Evolutionary conservation across 352 stramenopile species (phyloP).

Genomic region (Phytophthora constricta): DNA sequence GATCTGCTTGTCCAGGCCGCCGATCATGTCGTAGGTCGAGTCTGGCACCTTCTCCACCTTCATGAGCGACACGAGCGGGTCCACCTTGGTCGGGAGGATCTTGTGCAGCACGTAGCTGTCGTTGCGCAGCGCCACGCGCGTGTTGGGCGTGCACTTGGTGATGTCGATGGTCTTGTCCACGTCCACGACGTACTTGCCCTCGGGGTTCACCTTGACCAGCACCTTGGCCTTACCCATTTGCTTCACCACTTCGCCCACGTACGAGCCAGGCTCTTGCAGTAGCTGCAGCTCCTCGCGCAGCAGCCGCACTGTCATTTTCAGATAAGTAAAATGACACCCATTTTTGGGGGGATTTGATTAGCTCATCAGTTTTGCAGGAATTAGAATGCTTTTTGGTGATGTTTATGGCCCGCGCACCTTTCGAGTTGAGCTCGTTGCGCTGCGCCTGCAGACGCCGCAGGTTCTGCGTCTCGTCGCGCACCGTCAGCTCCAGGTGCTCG

Average conservation of each 20-base stretch:
- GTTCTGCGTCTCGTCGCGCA: slow-evolving; percentile 96
- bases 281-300: slow-evolving; percentile 98
- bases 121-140: slow-evolving; percentile 98
- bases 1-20: slow-evolving; percentile 99
- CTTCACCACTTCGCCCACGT: slow-evolving; percentile 99
- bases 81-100: slow-evolving; percentile 98
- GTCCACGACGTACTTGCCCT: slow-evolving; percentile 99
- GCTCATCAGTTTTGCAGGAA: no score
- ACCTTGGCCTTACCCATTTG: slow-evolving; percentile 99
- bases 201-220: slow-evolving; percentile 98
- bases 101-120: slow-evolving; percentile 99
- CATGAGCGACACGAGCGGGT: slow-evolving; percentile 94
- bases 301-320: slow-evolving; percentile 88
- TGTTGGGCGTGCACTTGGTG: slow-evolving; percentile 98
- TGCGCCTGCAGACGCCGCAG: slow-evolving; percentile 98
- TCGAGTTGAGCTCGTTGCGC: slow-evolving; percentile 99
- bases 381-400: no score
- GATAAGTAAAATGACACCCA: no score
- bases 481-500: slow-evolving; percentile 93
- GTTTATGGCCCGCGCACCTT: no score
- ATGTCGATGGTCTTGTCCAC: slow-evolving; percentile 98
- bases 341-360: no score
- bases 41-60: slow-evolving; percentile 99
- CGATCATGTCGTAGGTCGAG: slow-evolving; percentile 99
- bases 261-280: slow-evolving; percentile 98